Evolutionary conservation across 2,329 filamentous ascomycete genomes (phyloP), one percentile per base, ranked within the genome.

Genomic region (Aphanoascus verrucosus): DNA sequence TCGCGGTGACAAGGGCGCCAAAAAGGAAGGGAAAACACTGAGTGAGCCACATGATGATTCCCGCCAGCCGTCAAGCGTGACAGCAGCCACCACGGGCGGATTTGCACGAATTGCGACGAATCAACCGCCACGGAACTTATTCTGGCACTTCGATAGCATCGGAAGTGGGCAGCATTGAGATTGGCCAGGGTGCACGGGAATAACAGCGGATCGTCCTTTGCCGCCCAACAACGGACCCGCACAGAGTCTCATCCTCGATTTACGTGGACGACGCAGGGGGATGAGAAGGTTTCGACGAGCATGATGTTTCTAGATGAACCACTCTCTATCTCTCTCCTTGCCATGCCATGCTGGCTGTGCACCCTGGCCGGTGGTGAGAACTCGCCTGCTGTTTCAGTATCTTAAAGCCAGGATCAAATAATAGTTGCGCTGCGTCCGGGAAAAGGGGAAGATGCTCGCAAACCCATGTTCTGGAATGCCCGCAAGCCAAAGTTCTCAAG

Each of bases 21-120:
- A 40, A n/a, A 15, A 35, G 11, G 4, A 8, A 15, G 19, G n/a
- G 20, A 17, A 28, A 23, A 23, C 41, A 31, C 38, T 35, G 19
- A 15, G 15, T 7, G 38, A 35, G 28, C 49, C 50, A 52, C 50
- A 46, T 52, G 50, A 46, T 52, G 50, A 52, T 20, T 32, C 50
- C 34, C 34, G 50, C 50, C 50, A 46, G 40, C 46, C 50, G 23
- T 8, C 9, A 12, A 20, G 41, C 50, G 42, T 52, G 50, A 46
- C 34, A 41, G 32, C 50, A 52, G 50, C 50, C 50, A 52, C 50
- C 20, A 17, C 40, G 17, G 12, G 49, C 17, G 40, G 49, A 31
- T 28, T 15, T 32, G 41, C 50, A 45, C 15, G 28, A 4, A 6
- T 7, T 37, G 41, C 11, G 50, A 52, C 50, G 41, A 45, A 46